A percentile compares a stretch with the other conserved stretches of the same genome.
Conservation (phyloP, 441 rosid genomes). For the Erodium trifolium region DNA sequence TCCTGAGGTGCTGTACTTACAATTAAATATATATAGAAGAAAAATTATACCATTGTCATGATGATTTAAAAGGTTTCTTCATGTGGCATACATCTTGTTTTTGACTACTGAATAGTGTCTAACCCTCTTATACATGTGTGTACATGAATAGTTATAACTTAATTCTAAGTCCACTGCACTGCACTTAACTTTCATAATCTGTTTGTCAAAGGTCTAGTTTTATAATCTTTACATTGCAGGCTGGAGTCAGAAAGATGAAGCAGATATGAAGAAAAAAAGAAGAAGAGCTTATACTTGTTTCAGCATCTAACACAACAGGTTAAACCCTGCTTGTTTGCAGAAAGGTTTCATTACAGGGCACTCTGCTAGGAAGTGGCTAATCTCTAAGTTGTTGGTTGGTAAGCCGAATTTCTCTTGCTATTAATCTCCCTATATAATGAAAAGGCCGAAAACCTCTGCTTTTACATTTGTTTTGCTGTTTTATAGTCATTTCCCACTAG, state of each 20-base stretch:
- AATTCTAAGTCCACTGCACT: background rate
- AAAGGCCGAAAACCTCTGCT: background rate
- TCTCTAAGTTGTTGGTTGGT: background rate
- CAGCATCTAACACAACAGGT: background rate
- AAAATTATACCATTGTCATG: background rate
- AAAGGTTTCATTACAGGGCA: background rate
- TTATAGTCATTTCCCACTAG: background rate
- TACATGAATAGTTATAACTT: background rate
- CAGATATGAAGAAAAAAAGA: background rate
- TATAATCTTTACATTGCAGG: background rate
- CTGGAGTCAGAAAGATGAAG: background rate
- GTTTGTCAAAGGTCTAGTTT: background rate
- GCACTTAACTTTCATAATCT: background rate
- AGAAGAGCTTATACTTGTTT: background rate
- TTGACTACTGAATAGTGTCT: constrained; percentile 5
- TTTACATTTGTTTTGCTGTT: background rate
- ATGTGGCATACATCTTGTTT: background rate
- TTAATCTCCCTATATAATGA: background rate
- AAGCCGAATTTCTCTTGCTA: background rate
- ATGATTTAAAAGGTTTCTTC: background rate
- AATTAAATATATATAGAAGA: background rate
- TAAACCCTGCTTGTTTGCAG: background rate
- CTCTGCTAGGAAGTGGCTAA: background rate
- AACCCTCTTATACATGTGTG: background rate
- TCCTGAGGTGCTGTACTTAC: background rate